phyloP scores from a whole-genome alignment of 2,329 filamentous ascomycete genomes.

The Orbilia oligospora region DNA sequence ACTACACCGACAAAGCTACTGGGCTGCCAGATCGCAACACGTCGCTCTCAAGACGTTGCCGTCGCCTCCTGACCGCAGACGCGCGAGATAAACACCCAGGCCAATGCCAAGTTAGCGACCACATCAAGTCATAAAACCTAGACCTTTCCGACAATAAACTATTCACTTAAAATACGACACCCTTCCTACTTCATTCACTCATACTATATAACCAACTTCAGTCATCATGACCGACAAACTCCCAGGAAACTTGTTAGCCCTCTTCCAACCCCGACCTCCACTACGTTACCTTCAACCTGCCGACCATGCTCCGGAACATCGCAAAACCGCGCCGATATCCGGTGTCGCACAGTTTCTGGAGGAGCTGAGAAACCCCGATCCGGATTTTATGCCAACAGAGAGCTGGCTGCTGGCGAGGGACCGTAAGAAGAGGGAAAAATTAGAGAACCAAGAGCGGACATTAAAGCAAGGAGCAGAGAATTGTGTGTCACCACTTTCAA shows the following conservation, averaged over 20 bases:
- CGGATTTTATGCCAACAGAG: constrained; percentile 82
- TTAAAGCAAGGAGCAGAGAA: constrained; percentile 75
- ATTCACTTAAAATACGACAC: constrained; percentile 13
- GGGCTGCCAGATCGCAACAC: constrained; percentile 7
- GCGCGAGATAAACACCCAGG: constrained; percentile 29
- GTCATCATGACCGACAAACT: constrained; percentile 92
- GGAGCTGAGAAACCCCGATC: constrained; percentile 82
- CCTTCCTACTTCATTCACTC: constrained; percentile 7
- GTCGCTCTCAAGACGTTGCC: constrained; percentile 13
- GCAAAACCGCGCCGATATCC: constrained; percentile 79
- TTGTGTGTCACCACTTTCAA: constrained; percentile 71
- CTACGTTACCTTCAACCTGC: constrained; percentile 87
- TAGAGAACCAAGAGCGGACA: constrained; percentile 76
- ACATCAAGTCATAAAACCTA: constrained; percentile 21
- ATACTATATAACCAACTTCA: constrained; percentile 58
- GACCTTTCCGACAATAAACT: not conserved
- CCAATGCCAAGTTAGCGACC: constrained; percentile 37
- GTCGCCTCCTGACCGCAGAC: constrained; percentile 30
- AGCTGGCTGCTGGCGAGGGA: constrained; percentile 92
- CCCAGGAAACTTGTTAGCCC: constrained; percentile 88
- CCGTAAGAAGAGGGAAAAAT: constrained; percentile 85
- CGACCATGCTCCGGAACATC: constrained; percentile 86
- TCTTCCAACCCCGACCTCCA: constrained; percentile 94
- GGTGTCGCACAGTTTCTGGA: constrained; percentile 83
- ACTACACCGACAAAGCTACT: not conserved